A percentile compares a stretch with the other conserved stretches of the same genome.
Evolutionary conservation across 2,329 filamentous ascomycete species (phyloP).

Genomic region (Hypocrella siamensis): DNA sequence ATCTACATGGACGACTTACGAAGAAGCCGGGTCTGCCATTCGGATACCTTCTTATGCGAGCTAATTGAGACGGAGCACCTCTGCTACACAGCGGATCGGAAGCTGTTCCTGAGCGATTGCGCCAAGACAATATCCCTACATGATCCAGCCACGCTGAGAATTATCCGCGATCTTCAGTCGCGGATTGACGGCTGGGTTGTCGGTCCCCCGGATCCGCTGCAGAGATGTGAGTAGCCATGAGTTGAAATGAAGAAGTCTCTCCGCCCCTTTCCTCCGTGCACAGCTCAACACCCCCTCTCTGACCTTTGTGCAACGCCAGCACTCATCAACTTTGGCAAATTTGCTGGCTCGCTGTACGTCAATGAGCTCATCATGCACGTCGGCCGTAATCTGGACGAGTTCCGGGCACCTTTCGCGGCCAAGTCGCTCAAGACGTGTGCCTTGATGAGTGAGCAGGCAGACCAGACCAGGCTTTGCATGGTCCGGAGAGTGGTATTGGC

Average conservation of each 20-base stretch:
- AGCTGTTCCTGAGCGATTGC: not conserved
- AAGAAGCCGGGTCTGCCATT: not conserved
- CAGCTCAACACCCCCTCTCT: too few species aligned
- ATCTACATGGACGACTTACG: not conserved
- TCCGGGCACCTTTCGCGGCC: constrained; percentile 1
- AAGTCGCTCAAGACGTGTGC: constrained; percentile 2
- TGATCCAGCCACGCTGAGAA: not conserved
- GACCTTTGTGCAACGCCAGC: not conserved
- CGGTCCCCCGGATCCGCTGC: not conserved
- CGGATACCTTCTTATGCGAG: constrained; percentile 3
- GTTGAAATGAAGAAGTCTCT: too few species aligned
- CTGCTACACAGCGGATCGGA: not conserved
- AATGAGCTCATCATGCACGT: constrained; percentile 3
- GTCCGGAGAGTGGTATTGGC: constrained; percentile 1
- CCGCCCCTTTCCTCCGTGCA: too few species aligned
- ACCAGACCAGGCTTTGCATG: constrained; percentile 1
- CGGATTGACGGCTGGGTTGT: constrained; percentile 1
- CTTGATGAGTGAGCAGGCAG: constrained; percentile 1
- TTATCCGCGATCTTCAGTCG: not conserved
- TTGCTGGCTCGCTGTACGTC: constrained; percentile 1
- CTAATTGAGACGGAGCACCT: constrained; percentile 1
- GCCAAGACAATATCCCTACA: not conserved
- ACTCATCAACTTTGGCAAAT: constrained; percentile 2
- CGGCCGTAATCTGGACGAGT: constrained; percentile 1
- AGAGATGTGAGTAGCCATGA: constrained; percentile 2